These are phyloP conservation scores for Neurospora terricola DNA, from an alignment of 495 filamentous ascomycete genomes.

Conservation along the genomic window DNA sequence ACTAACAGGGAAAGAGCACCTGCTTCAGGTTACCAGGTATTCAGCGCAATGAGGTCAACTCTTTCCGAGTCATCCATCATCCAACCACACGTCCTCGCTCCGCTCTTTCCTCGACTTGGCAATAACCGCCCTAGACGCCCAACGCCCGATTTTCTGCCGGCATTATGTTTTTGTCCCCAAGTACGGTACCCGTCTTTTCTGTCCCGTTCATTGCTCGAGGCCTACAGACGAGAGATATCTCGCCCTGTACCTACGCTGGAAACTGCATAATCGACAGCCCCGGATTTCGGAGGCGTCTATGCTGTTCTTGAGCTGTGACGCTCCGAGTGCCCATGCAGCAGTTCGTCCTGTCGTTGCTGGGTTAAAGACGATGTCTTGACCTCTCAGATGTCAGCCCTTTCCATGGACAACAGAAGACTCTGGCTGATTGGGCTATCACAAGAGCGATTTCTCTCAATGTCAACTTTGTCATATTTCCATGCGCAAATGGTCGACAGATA, in stretches of 20 bases:
- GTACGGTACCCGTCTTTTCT: background rate
- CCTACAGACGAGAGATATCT: background rate
- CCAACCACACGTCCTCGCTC: background rate
- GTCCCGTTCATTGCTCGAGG: background rate
- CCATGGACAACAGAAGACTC: background rate
- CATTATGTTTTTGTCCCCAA: background rate
- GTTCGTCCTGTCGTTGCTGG: background rate
- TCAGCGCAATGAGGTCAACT: background rate
- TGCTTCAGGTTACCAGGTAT: background rate
- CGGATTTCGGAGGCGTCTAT: background rate
- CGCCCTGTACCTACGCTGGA: background rate
- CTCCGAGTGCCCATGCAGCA: background rate
- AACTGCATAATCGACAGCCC: background rate
- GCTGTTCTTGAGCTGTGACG: background rate
- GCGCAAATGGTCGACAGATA: background rate
- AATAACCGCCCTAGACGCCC: background rate
- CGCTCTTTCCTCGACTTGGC: background rate
- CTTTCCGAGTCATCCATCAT: background rate
- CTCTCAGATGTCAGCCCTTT: background rate
- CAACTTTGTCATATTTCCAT: background rate
- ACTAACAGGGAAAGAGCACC: background rate
- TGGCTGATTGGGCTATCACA: background rate
- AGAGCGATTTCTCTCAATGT: background rate
- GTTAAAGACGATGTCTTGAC: background rate
- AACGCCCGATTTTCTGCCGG: background rate